These are phyloP conservation scores for Dendrobium huoshanense DNA, from an alignment of 106 monocot species.

Conservation along the genomic window DNA sequence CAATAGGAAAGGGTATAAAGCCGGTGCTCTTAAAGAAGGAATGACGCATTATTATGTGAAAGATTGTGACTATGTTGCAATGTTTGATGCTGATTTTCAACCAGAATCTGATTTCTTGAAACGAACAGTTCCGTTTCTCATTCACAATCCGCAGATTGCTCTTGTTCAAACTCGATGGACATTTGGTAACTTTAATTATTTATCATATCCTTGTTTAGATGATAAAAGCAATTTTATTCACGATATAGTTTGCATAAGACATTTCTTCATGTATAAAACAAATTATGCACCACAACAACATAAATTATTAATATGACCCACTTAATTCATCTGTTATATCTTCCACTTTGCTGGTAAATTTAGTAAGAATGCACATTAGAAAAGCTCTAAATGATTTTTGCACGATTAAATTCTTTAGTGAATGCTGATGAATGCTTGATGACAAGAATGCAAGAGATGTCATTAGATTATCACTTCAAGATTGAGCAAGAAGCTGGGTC, in stretches of 20 bases:
- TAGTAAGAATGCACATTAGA: background rate
- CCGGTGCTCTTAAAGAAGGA: constrained; percentile 21
- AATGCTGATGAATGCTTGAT: constrained; percentile 27
- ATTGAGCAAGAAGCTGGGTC: constrained; percentile 34
- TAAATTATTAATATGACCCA: background rate
- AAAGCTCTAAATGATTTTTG: background rate
- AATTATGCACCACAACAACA: too few species aligned
- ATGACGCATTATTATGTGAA: constrained; percentile 18
- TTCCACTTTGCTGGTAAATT: too few species aligned
- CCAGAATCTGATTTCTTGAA: constrained; percentile 24
- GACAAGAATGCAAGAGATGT: constrained; percentile 38
- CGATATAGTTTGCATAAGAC: too few species aligned
- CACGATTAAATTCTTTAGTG: constrained; percentile 8
- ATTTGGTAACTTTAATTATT: constrained; percentile 9
- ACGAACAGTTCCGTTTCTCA: constrained; percentile 23
- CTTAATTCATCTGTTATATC: background rate
- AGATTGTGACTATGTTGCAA: constrained; percentile 21
- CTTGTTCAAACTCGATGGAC: constrained; percentile 31
- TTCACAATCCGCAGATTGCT: constrained; percentile 21
- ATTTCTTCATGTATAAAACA: too few species aligned
- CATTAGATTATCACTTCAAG: constrained; percentile 36
- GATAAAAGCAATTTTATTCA: too few species aligned
- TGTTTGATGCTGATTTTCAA: constrained; percentile 36
- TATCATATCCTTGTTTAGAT: background rate
- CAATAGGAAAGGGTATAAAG: constrained; percentile 30